Conservation (phyloP, 2,329 filamentous ascomycete genomes). For the Alternaria consortialis region DNA sequence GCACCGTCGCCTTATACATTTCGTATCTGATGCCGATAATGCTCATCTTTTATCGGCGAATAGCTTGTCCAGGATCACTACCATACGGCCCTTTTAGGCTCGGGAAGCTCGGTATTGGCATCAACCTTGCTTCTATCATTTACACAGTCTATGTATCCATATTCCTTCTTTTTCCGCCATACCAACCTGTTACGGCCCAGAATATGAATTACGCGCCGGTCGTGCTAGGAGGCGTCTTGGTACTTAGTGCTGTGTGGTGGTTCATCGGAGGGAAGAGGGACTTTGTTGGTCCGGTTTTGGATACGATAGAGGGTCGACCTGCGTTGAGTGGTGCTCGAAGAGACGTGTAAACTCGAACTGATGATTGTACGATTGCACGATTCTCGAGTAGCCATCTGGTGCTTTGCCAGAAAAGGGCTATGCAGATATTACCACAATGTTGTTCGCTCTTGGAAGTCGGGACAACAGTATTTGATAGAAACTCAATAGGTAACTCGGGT, state of each 20-base stretch:
- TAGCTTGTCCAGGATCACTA: slow-evolving; percentile 13
- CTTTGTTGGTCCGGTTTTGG: not conserved
- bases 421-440: not conserved
- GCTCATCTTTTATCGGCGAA: slow-evolving; percentile 20
- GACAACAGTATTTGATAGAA: not conserved
- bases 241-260: slow-evolving; percentile 1
- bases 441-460: not conserved
- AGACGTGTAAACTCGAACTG: not conserved
- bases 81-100: slow-evolving; percentile 19
- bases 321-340: not conserved
- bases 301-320: not conserved
- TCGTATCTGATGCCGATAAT: slow-evolving; percentile 28
- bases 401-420: not conserved
- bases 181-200: slow-evolving; percentile 22
- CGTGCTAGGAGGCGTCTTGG: slow-evolving; percentile 5
- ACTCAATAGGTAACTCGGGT: not conserved
- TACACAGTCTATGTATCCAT: slow-evolving; percentile 31
- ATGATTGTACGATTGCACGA: not conserved
- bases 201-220: slow-evolving; percentile 33
- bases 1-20: slow-evolving; percentile 28
- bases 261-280: not conserved
- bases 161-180: slow-evolving; percentile 33
- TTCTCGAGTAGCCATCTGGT: no score
- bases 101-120: slow-evolving; percentile 19
- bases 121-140: slow-evolving; percentile 23